Conservation (phyloP, 2,329 filamentous ascomycete genomes). For the Ceratocystis colombiana region DNA sequence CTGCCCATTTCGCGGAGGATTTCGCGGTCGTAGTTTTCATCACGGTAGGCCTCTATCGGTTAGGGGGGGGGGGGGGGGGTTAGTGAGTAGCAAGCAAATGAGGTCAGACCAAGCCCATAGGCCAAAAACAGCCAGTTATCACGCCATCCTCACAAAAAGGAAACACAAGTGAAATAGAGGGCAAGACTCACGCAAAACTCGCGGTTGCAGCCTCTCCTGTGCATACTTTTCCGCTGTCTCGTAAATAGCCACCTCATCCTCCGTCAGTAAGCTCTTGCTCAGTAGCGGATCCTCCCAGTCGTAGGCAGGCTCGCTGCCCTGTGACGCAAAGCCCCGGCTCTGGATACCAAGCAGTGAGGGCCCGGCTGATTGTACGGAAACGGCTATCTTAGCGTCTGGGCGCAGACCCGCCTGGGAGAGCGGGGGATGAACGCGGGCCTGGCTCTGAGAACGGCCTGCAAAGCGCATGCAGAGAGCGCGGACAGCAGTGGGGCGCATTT, state of each 20-base stretch:
- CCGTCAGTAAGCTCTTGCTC: constrained; percentile 64
- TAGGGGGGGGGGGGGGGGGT: no score
- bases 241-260: constrained; percentile 81
- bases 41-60: constrained; percentile 63
- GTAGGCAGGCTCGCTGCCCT: constrained; percentile 40
- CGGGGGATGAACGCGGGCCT: background rate
- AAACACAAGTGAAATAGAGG: background rate
- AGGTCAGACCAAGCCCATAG: background rate
- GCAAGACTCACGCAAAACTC: constrained; percentile 62
- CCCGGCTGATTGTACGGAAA: background rate
- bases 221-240: constrained; percentile 91
- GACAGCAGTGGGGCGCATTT: constrained; percentile 1
- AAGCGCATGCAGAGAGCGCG: background rate
- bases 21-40: constrained; percentile 75
- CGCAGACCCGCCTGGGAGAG: background rate
- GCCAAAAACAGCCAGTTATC: background rate
- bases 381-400: no score
- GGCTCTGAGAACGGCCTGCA: background rate
- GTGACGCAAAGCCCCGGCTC: constrained; percentile 1
- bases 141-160: no score
- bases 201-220: constrained; percentile 75
- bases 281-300: constrained; percentile 87
- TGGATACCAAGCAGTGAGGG: background rate
- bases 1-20: constrained; percentile 90
- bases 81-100: background rate